Evolutionary conservation across 2,329 filamentous ascomycete genomes (phyloP).

Genomic region (Capronia epimyces): DNA sequence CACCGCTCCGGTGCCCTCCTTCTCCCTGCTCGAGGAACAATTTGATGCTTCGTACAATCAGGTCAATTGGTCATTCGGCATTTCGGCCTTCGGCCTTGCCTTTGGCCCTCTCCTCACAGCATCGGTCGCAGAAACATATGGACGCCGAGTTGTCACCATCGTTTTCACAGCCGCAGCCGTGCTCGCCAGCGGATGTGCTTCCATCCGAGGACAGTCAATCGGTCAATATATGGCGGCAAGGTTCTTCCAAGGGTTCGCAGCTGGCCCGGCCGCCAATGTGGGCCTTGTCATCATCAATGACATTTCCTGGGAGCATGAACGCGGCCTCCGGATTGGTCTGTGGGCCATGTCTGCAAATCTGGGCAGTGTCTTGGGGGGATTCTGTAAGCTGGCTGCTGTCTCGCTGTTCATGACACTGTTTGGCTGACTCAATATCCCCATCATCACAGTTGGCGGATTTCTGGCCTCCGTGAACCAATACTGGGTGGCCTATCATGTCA

Average conservation of each 20-base stretch:
- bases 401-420: too few species aligned
- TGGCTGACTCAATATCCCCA: too few species aligned
- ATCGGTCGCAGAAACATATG: constrained; percentile 35
- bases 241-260: constrained; percentile 13
- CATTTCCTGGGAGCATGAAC: constrained; percentile 13
- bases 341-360: too few species aligned
- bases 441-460: too few species aligned
- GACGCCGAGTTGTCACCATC: constrained; percentile 29
- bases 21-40: constrained; percentile 10
- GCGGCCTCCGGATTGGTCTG: constrained; percentile 8
- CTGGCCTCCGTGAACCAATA: too few species aligned
- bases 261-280: constrained; percentile 11
- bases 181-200: constrained; percentile 7
- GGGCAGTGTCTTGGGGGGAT: too few species aligned
- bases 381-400: too few species aligned
- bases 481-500: too few species aligned
- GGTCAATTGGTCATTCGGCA: constrained; percentile 12
- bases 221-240: constrained; percentile 15
- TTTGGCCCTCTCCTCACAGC: constrained; percentile 34
- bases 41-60: constrained; percentile 10
- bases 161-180: constrained; percentile 13
- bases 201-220: constrained; percentile 2
- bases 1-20: constrained; percentile 10
- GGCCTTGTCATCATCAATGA: constrained; percentile 17
- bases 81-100: constrained; percentile 31